These are phyloP conservation scores for Dysphania ambrosioides DNA, from an alignment of 148 eudicot species.

Conservation along the genomic window DNA sequence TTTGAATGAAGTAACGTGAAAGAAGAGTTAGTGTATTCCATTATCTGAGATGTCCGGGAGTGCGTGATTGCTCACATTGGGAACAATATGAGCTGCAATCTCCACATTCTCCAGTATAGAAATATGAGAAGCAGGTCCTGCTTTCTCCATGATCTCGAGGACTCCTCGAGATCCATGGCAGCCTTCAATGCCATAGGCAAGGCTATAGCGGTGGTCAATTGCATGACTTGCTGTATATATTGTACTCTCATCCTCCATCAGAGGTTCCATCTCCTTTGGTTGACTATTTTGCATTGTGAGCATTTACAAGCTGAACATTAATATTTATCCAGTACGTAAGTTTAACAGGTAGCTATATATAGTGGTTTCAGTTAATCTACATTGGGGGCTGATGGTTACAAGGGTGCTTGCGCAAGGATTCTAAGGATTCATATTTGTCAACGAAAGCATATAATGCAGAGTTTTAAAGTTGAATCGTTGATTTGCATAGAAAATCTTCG, in stretches of 20 bases:
- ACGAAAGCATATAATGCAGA: too few species aligned
- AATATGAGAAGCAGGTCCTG: constrained; percentile 19
- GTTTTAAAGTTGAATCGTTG: too few species aligned
- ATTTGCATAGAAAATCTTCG: too few species aligned
- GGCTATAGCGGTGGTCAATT: constrained; percentile 24
- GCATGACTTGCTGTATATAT: constrained; percentile 22
- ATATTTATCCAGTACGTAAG: too few species aligned
- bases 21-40: constrained; percentile 25
- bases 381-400: too few species aligned
- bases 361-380: too few species aligned
- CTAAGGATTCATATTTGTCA: too few species aligned
- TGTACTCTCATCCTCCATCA: neutral
- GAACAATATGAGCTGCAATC: constrained; percentile 22
- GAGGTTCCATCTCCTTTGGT: neutral
- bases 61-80: constrained; percentile 10
- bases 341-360: too few species aligned
- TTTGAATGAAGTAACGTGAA: constrained; percentile 24
- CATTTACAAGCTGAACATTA: too few species aligned
- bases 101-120: constrained; percentile 32
- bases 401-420: too few species aligned
- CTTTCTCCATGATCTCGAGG: constrained; percentile 34
- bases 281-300: neutral
- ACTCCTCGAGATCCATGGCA: constrained; percentile 34
- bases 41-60: constrained; percentile 17
- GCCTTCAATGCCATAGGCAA: constrained; percentile 37